Percentiles rank a stretch among this genome's conserved stretches.
phyloP scores from a whole-genome alignment of 371 early-diverging fungal genomes.

The Mucor indicus region DNA sequence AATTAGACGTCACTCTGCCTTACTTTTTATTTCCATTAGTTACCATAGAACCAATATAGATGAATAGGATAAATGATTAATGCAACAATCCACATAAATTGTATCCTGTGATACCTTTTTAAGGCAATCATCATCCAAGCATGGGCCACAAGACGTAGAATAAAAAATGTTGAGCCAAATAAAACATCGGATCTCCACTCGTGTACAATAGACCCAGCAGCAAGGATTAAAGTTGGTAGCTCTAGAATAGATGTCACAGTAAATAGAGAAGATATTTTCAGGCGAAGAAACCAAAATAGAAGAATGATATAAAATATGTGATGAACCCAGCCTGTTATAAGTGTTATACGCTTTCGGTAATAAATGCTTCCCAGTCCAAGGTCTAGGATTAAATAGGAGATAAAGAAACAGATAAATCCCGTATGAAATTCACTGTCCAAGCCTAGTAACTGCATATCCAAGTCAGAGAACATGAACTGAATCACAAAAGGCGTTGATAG shows the following conservation, averaged over 20 bases:
- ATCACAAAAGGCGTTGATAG: conserved; percentile 17
- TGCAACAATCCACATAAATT: conserved; percentile 24
- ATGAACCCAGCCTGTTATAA: conserved; percentile 49
- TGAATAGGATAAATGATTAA: conserved; percentile 26
- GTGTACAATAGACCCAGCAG: conserved; percentile 20
- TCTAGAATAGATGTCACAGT: conserved; percentile 25
- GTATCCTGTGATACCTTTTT: conserved; percentile 21
- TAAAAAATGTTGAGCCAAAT: conserved; percentile 30
- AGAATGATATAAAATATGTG: conserved; percentile 38
- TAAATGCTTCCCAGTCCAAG: conserved; percentile 37
- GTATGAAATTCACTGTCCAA: conserved; percentile 9
- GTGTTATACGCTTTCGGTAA: conserved; percentile 37
- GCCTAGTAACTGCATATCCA: conserved; percentile 8
- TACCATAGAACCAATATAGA: conserved; percentile 39
- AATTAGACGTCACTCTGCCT: too few species aligned
- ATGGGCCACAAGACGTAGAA: conserved; percentile 30
- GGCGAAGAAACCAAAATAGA: conserved; percentile 15
- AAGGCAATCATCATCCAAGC: conserved; percentile 26
- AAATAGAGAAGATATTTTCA: conserved; percentile 22
- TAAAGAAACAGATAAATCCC: conserved; percentile 26
- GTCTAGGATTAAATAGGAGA: conserved; percentile 39
- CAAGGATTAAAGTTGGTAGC: conserved; percentile 30
- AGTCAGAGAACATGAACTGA: conserved; percentile 7
- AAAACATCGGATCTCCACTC: conserved; percentile 21
- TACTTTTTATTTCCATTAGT: too few species aligned